Evolutionary conservation across 768 basidiomycete genomes (phyloP).

Genomic region (Mycena crocata): DNA sequence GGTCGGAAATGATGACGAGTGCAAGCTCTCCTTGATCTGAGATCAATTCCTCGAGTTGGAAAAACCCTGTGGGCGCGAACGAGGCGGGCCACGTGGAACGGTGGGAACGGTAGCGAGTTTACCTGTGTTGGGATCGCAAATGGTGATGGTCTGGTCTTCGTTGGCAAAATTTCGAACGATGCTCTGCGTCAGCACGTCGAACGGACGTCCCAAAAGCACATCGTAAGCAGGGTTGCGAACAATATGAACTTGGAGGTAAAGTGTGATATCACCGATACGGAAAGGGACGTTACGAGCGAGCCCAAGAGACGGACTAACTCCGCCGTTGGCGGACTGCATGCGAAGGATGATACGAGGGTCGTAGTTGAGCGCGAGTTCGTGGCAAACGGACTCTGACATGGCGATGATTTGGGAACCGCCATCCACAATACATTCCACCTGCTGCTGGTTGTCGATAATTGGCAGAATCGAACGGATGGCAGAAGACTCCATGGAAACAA

Average conservation of each 20-base stretch:
- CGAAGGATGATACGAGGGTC: constrained; percentile 6
- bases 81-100: neutral
- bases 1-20: neutral
- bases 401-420: constrained; percentile 37
- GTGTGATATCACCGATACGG: constrained; percentile 15
- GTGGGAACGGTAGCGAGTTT: constrained; percentile 17
- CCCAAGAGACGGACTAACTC: constrained; percentile 5
- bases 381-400: constrained; percentile 37
- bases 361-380: constrained; percentile 4
- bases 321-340: constrained; percentile 22
- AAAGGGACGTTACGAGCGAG: constrained; percentile 29
- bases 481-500: constrained; percentile 22
- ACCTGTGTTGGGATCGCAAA: constrained; percentile 19
- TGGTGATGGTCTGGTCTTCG: constrained; percentile 9
- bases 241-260: constrained; percentile 28
- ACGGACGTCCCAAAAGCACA: constrained; percentile 24
- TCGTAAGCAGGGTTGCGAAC: constrained; percentile 27
- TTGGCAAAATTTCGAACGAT: constrained; percentile 10
- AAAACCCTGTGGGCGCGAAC: constrained; percentile 1
- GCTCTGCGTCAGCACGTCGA: constrained; percentile 17
- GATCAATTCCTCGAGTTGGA: constrained; percentile 17
- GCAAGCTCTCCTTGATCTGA: constrained; percentile 19
- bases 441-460: constrained; percentile 8
- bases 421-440: constrained; percentile 35
- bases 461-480: constrained; percentile 24